Base-by-base conservation (phyloP, 352 stramenopile genomes). In the Phytopythium kandeliae region DNA sequence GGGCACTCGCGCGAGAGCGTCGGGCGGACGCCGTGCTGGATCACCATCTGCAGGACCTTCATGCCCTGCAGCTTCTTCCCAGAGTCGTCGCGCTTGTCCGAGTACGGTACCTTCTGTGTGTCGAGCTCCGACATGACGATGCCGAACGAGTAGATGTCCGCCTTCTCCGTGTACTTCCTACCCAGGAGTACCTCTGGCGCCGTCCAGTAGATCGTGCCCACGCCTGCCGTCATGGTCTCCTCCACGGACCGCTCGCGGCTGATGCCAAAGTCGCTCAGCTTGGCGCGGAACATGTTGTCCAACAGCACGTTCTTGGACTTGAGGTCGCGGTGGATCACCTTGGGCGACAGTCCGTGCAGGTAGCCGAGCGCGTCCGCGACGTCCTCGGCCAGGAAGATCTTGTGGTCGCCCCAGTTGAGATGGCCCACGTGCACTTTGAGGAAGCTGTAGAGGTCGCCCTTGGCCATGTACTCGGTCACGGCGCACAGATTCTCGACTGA, bases 11-110 rank as follows among this genome's bases (percentile, higher is more conserved):
- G 26, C 17, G 66, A 70, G 42, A 94, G 86, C 42, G 79, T 75
- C 31, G 80, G 80, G n/a, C 78, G 74, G 43, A 91, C 41, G 28
- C 75, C 71, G 33, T 85, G 64, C 56, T 73, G 62, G 53, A 89
- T 86, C 50, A 94, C 83, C 65, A 88, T 81, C 55, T 92, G 74
- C 48, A 91, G 75, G 46, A 94, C 85, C 62, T 90, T 89, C 77
- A 91, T 92, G 16, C 74, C 74, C 54, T 90, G 78, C 40, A 92
- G 58, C 52, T 89, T 84, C 57, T 86, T 85, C 44, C 77, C 78
- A 4, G 71, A 60, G 16, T 76, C 73, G 62, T 90, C 80, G 19
- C 71, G 70, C 54, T 87, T 73, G 74, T 94, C 79, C 48, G 78
- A 85, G 64, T 89, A 94, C 57, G 83, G 83, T 49, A 92, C 75